Conservation (phyloP, 768 basidiomycete species). For the Tulasnella sp. region DNA sequence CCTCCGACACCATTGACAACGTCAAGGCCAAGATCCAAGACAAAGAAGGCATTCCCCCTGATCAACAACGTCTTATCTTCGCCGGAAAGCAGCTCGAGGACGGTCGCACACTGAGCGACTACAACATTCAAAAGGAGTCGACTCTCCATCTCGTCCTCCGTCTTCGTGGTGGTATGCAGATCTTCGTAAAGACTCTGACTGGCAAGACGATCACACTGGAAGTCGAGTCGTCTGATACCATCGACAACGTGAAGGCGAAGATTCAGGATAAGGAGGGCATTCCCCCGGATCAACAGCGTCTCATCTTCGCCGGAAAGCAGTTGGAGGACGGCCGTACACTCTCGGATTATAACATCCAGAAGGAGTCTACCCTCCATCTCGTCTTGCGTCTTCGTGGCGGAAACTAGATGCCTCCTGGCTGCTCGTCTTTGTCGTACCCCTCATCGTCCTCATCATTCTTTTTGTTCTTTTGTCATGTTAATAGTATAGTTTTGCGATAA, state of each 20-base stretch:
- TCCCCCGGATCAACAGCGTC: slow-evolving; percentile 32
- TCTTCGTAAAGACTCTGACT: slow-evolving; percentile 32
- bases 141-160: slow-evolving; percentile 33
- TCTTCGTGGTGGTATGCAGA: slow-evolving; percentile 45
- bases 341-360: slow-evolving; percentile 21
- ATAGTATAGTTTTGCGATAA: no score
- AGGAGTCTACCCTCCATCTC: slow-evolving; percentile 21
- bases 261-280: slow-evolving; percentile 24
- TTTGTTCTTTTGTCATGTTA: no score
- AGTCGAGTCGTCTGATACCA: slow-evolving; percentile 35
- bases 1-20: slow-evolving; percentile 33
- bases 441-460: no score
- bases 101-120: slow-evolving; percentile 63
- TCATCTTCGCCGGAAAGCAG: slow-evolving; percentile 40
- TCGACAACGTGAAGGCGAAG: slow-evolving; percentile 30
- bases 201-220: slow-evolving; percentile 39
- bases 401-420: no score
- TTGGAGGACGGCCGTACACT: slow-evolving; percentile 33
- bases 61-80: slow-evolving; percentile 44
- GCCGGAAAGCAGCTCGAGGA: slow-evolving; percentile 93
- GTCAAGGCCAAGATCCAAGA: slow-evolving; percentile 26
- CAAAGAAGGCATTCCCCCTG: slow-evolving; percentile 28
- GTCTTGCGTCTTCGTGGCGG: slow-evolving; percentile 21
- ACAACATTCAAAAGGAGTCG: slow-evolving; percentile 34
- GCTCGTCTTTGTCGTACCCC: no score